These are phyloP conservation scores for Ceriops decandra DNA, from an alignment of 345 rosid genomes.

Conservation along the genomic window DNA sequence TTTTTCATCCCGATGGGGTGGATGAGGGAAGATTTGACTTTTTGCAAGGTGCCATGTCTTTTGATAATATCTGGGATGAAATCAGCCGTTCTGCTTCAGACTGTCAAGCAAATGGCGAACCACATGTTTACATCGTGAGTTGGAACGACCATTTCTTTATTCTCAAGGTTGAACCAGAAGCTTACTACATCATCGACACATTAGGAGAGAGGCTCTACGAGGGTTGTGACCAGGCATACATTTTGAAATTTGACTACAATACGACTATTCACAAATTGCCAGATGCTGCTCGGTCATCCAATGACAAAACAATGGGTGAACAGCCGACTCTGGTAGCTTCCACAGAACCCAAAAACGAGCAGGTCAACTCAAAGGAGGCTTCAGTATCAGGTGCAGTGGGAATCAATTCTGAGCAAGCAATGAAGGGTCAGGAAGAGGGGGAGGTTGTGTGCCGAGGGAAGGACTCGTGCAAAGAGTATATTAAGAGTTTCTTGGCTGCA, in stretches of 20 bases:
- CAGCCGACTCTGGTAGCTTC: slow-evolving; percentile 25
- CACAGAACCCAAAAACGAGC: slow-evolving; percentile 33
- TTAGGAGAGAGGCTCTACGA: slow-evolving; percentile 95
- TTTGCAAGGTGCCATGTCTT: slow-evolving; percentile 84
- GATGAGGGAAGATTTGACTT: slow-evolving; percentile 73
- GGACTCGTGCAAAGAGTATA: slow-evolving; percentile 89
- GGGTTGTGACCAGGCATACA: slow-evolving; percentile 92
- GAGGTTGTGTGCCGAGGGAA: slow-evolving; percentile 68
- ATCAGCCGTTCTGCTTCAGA: slow-evolving; percentile 50
- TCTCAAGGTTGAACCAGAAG: slow-evolving; percentile 74
- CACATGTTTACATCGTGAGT: slow-evolving; percentile 79
- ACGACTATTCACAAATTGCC: slow-evolving; percentile 48
- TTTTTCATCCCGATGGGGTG: slow-evolving; percentile 81
- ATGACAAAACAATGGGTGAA: slow-evolving; percentile 44
- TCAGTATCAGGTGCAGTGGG: slow-evolving; percentile 16
- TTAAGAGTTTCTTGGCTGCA: slow-evolving; percentile 94
- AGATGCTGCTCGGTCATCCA: slow-evolving; percentile 28
- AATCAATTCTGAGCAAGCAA: slow-evolving; percentile 23
- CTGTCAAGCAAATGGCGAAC: slow-evolving; percentile 37
- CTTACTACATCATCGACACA: slow-evolving; percentile 87
- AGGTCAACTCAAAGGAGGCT: slow-evolving; percentile 23
- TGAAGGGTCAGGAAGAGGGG: slow-evolving; percentile 34
- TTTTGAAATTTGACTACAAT: slow-evolving; percentile 70
- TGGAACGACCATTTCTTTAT: slow-evolving; percentile 98
- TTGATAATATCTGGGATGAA: slow-evolving; percentile 95